Evolutionary conservation across 1,139 yeast genomes (phyloP).

Genomic region (Yamadazyma dushanensis): DNA sequence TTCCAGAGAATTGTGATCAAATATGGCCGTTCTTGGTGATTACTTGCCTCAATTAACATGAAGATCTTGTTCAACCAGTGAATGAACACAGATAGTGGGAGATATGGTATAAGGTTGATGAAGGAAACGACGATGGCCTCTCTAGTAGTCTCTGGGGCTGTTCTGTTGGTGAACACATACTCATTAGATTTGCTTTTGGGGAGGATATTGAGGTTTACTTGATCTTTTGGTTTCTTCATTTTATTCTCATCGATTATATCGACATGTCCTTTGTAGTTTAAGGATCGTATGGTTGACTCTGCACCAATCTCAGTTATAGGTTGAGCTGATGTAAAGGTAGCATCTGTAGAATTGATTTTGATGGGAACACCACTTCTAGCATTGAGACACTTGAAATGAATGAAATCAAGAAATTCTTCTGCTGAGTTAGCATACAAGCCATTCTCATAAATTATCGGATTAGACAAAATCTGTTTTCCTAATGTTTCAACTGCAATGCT

Average conservation of each 20-base stretch:
- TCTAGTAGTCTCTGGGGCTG: conserved; percentile 44
- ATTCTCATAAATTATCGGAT: conserved; percentile 31
- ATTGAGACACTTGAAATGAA: conserved; percentile 39
- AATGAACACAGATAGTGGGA: conserved; percentile 44
- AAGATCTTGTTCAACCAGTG: conserved; percentile 52
- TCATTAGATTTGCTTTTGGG: conserved; percentile 19
- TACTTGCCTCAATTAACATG: conserved; percentile 40
- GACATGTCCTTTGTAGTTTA: conserved; percentile 23
- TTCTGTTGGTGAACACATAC: conserved; percentile 25
- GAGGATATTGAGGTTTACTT: conserved; percentile 21
- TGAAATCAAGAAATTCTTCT: conserved; percentile 41
- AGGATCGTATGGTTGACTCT: conserved; percentile 33
- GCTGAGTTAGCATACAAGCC: conserved; percentile 24
- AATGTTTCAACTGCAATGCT: conserved; percentile 59
- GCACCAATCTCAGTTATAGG: conserved; percentile 41
- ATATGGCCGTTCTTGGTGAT: conserved; percentile 31
- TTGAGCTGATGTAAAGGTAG: conserved; percentile 35
- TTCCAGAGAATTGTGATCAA: conserved; percentile 38
- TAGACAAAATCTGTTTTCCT: conserved; percentile 51
- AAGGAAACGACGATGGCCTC: conserved; percentile 53
- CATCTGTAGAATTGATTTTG: conserved; percentile 14
- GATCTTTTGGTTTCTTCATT: conserved; percentile 34
- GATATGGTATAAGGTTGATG: conserved; percentile 54
- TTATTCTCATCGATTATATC: conserved; percentile 35
- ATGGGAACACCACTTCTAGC: conserved; percentile 32